Conservation (phyloP, 768 basidiomycete species). For the Tulasnella sp. region DNA sequence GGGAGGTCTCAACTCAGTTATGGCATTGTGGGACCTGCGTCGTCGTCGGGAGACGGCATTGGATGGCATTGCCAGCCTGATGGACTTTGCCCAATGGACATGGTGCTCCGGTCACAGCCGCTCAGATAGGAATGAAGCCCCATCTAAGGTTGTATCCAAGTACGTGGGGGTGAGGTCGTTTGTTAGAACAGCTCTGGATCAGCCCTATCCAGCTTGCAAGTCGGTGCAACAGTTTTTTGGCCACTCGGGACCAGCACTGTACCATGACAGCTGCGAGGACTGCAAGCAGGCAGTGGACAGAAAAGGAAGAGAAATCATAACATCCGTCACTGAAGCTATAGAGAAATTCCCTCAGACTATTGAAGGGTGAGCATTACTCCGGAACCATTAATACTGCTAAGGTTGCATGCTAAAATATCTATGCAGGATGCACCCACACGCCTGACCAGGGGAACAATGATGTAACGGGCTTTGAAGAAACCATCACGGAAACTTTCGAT, state of each 20-base stretch:
- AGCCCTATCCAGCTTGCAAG: slow-evolving; percentile 6
- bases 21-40: slow-evolving; percentile 1
- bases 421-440: no score
- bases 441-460: no score
- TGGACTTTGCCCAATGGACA: background rate
- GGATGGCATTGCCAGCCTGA: background rate
- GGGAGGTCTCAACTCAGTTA: background rate
- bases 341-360: background rate
- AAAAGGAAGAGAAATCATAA: background rate
- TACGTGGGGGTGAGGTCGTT: background rate
- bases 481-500: no score
- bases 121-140: background rate
- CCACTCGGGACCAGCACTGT: background rate
- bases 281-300: background rate
- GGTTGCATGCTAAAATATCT: no score
- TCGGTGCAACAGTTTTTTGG: background rate
- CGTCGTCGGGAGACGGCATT: background rate
- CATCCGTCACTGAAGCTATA: background rate
- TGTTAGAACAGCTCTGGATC: slow-evolving; percentile 1
- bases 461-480: no score
- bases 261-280: background rate
- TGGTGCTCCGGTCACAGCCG: background rate
- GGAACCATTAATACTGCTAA: background rate
- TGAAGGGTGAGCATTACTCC: background rate
- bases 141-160: background rate